A percentile compares a stretch with the other conserved stretches of the same genome.
Evolutionary conservation across 306 rosid species (phyloP).

Genomic region (Trifolium repens): DNA sequence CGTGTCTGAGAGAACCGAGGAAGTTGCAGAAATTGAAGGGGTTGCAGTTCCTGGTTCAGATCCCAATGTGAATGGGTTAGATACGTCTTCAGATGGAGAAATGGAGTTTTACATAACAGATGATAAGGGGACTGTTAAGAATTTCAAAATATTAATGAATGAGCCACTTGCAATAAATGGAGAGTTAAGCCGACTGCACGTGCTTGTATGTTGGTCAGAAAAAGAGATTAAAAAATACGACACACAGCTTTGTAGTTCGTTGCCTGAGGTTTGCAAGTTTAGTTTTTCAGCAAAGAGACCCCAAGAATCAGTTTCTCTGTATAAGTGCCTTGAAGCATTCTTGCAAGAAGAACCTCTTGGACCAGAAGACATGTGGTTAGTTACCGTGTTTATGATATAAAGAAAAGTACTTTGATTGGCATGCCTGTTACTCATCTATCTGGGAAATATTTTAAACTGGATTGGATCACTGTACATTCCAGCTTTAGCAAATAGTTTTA

Average conservation of each 20-base stretch:
- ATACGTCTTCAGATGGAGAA: slow-evolving; percentile 52
- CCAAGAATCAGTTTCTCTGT: slow-evolving; percentile 84
- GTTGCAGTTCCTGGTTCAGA: slow-evolving; percentile 43
- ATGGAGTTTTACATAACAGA: slow-evolving; percentile 74
- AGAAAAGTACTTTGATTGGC: slow-evolving; percentile 32
- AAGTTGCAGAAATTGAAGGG: slow-evolving; percentile 50
- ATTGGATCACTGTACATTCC: slow-evolving; percentile 28
- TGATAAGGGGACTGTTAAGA: slow-evolving; percentile 70
- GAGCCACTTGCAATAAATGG: slow-evolving; percentile 59
- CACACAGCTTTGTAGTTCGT: slow-evolving; percentile 57
- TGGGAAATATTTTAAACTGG: slow-evolving; percentile 31
- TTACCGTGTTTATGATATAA: slow-evolving; percentile 38
- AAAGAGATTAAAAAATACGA: slow-evolving; percentile 63
- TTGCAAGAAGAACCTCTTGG: slow-evolving; percentile 99
- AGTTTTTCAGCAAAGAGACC: slow-evolving; percentile 69
- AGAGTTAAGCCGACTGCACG: slow-evolving; percentile 53
- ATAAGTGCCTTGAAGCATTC: slow-evolving; percentile 96
- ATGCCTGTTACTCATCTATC: slow-evolving; percentile 28
- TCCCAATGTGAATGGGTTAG: slow-evolving; percentile 51
- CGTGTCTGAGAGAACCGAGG: slow-evolving; percentile 54
- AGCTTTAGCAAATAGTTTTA: slow-evolving; percentile 35
- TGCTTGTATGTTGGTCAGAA: slow-evolving; percentile 88
- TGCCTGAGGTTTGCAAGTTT: slow-evolving; percentile 94
- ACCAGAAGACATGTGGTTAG: slow-evolving; percentile 99
- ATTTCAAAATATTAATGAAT: slow-evolving; percentile 62